Evolutionary conservation across 768 basidiomycete genomes (phyloP), one percentile per base, ranked within the genome.

Genomic region (Tulasnella sp.): DNA sequence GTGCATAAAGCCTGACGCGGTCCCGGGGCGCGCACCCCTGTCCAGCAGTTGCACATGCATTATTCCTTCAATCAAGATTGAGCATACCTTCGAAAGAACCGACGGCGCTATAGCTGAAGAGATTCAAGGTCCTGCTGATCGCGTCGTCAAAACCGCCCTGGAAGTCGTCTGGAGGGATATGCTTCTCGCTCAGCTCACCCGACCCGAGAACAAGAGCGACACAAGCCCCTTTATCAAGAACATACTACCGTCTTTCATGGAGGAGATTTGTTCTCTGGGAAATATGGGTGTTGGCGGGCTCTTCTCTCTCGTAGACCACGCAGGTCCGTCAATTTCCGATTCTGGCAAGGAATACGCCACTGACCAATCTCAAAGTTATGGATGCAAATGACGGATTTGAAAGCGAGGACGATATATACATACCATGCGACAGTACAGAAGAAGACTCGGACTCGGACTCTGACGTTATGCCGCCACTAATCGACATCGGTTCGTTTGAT

Each of bases 41-140:
- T 31, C 40, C 17, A 76, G 38, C 40, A 68, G 34, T 31, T 76
- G 74, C 42, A 68, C 58, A n/a, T 76, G 74, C 49, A 39, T 76
- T 25, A 64, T 76, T 6, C 39, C 68, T n/a, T 39, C 64, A 29
- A 25, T 76, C n/a, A 38, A 76, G 15, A 37, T 76, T 29, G 58
- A 38, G 15, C 68, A 40, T 38, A 64, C 37, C 12, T 70, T 76
- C 64, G 17, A 34, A 40, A 31, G 68, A 12, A 42, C 74, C 9
- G 74, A 76, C 37, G 74, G 74, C 7, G n/a, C 71, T 38, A 29
- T 76, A 17, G 31, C 67, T n/a, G 74, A 76, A 31, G 68, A 67
- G 31, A 22, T 76, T 58, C 37, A 31, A 34, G 74, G 74, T 22
- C n/a, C 34, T 17, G 34, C 74, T 17, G 67, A 39, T n/a, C 67